phyloP scores from a whole-genome alignment of 352 stramenopile species.

The Pythium myriotylum region DNA sequence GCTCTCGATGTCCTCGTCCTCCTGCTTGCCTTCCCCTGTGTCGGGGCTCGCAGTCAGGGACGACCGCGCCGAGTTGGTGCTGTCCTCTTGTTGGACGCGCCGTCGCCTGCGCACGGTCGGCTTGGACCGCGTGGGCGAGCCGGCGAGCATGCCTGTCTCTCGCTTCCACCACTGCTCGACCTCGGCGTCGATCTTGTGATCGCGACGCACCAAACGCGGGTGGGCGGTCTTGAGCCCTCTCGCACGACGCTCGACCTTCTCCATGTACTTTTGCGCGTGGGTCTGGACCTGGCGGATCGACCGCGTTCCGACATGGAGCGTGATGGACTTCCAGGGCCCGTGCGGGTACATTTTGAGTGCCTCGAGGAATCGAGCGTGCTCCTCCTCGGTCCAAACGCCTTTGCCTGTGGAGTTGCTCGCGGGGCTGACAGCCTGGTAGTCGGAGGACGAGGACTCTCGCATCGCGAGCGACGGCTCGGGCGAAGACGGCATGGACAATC shows the following conservation, averaged over 20 bases:
- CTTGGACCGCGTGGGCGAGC: slow-evolving; percentile 5
- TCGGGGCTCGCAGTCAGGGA: not conserved
- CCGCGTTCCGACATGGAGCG: slow-evolving; percentile 19
- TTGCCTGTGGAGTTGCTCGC: not conserved
- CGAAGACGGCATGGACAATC: slow-evolving; percentile 1
- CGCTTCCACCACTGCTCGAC: slow-evolving; percentile 21
- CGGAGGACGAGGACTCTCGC: not conserved
- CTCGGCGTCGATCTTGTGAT: slow-evolving; percentile 25
- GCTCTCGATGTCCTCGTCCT: not conserved
- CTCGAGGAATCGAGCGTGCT: slow-evolving; percentile 29
- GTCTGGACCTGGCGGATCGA: slow-evolving; percentile 28
- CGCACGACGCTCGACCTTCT: slow-evolving; percentile 20
- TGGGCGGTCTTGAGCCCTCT: slow-evolving; percentile 20
- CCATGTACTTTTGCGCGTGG: slow-evolving; percentile 27
- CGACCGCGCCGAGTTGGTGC: not conserved
- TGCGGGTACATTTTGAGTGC: slow-evolving; percentile 28
- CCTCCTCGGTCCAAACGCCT: slow-evolving; percentile 26
- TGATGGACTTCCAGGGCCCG: slow-evolving; percentile 22
- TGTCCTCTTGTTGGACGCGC: not conserved
- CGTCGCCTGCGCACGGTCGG: not conserved
- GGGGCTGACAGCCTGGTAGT: not conserved
- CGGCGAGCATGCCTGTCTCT: slow-evolving; percentile 8
- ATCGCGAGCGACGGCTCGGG: not conserved
- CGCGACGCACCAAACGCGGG: slow-evolving; percentile 7
- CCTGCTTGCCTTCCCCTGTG: not conserved